phyloP scores from a whole-genome alignment of 805 yeast species.

The Helenozyma rhizophorensis region DNA sequence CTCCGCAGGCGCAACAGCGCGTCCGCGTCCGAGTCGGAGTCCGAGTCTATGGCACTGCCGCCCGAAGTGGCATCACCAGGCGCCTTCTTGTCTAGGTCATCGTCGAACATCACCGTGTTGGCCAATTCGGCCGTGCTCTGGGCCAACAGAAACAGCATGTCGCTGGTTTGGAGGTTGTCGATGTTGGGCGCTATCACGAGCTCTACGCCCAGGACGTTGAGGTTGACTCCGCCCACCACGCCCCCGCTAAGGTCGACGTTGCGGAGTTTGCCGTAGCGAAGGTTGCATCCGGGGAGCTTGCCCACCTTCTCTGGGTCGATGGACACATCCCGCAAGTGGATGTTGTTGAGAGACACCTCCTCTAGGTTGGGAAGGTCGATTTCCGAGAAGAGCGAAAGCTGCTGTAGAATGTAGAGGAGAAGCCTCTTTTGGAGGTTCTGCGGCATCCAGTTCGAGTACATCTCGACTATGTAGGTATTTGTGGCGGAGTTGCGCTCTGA shows the following conservation, averaged over 20 bases:
- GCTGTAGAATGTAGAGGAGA: constrained; percentile 73
- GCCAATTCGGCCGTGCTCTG: constrained; percentile 77
- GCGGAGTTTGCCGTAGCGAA: constrained; percentile 59
- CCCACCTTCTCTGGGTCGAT: constrained; percentile 68
- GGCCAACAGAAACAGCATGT: constrained; percentile 50
- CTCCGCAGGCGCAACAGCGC: too few species aligned
- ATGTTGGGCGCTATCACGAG: constrained; percentile 36
- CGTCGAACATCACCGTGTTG: constrained; percentile 44
- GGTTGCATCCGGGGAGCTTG: constrained; percentile 56
- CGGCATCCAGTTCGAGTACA: constrained; percentile 59
- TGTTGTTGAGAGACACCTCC: constrained; percentile 58
- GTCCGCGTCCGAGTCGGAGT: neutral
- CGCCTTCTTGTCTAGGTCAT: neutral
- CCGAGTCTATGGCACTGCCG: constrained; percentile 13
- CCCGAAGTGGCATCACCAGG: constrained; percentile 1
- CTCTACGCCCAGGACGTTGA: constrained; percentile 54
- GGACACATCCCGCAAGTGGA: constrained; percentile 54
- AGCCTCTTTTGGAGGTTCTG: constrained; percentile 81
- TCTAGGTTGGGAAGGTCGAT: constrained; percentile 78
- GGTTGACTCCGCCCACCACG: constrained; percentile 65
- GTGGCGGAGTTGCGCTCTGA: too few species aligned
- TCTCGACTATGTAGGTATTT: neutral
- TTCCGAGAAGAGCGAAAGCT: constrained; percentile 75
- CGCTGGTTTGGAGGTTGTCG: constrained; percentile 23
- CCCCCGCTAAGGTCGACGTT: constrained; percentile 55